Evolutionary conservation across 2,329 filamentous ascomycete species (phyloP).

Genomic region (Epichloe sylvatica): DNA sequence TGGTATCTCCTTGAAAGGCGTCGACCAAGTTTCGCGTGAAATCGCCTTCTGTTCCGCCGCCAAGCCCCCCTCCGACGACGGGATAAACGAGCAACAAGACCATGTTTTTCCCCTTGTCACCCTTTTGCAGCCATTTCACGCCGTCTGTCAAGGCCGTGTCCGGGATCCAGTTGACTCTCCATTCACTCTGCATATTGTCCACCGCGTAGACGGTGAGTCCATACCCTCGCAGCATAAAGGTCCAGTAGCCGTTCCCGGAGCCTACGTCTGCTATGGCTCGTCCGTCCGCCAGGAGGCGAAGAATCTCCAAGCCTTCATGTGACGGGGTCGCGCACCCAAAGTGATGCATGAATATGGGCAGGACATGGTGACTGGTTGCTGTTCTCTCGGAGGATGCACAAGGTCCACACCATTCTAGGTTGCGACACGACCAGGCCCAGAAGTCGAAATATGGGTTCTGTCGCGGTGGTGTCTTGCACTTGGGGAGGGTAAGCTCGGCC

Average conservation of each 20-base stretch:
- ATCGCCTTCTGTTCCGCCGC: conserved; percentile 43
- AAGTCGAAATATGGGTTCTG: conserved; percentile 54
- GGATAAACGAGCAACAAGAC: conserved; percentile 61
- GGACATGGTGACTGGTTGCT: conserved; percentile 49
- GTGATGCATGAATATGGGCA: conserved; percentile 65
- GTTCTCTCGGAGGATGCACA: conserved; percentile 35
- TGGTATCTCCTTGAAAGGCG: conserved; percentile 47
- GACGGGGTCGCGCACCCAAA: conserved; percentile 60
- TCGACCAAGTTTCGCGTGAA: conserved; percentile 51
- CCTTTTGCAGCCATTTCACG: conserved; percentile 38
- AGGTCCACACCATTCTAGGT: conserved; percentile 53
- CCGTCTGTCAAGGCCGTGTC: conserved; percentile 54
- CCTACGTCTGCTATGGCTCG: conserved; percentile 51
- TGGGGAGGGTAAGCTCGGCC: conserved; percentile 28
- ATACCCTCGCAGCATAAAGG: conserved; percentile 51
- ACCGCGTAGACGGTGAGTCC: conserved; percentile 43
- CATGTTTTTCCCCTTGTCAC: conserved; percentile 36
- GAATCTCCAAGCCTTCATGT: conserved; percentile 48
- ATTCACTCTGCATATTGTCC: conserved; percentile 54
- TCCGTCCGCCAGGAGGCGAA: conserved; percentile 40
- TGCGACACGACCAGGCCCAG: conserved; percentile 50
- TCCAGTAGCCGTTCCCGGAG: conserved; percentile 64
- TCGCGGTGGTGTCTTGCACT: conserved; percentile 29
- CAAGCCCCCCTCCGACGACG: conserved; percentile 48
- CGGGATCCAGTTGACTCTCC: conserved; percentile 53